phyloP scores from a whole-genome alignment of 2,329 filamentous ascomycete species.

The Xylariaceae sp. region DNA sequence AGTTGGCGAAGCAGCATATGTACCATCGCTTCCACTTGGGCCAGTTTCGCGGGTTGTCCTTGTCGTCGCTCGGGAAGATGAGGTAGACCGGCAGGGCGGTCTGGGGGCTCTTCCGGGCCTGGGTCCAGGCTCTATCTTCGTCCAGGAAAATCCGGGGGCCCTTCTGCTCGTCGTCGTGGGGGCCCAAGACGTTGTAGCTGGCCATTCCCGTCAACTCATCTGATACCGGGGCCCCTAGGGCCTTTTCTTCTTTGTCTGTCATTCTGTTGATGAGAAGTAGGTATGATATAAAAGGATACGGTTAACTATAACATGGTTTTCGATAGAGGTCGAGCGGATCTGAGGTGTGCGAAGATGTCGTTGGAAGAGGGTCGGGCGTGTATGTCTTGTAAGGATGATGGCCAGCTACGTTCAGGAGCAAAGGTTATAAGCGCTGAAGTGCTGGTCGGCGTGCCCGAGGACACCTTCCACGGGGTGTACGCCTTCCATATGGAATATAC shows the following conservation, averaged over 20 bases:
- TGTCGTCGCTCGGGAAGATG: background rate
- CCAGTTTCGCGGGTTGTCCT: conserved; percentile 1
- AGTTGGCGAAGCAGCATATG: conserved; percentile 1
- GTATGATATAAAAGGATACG: too few relatives aligned
- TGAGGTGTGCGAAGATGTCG: too few relatives aligned
- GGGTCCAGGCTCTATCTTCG: background rate
- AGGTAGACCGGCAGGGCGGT: background rate
- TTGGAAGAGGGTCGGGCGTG: too few relatives aligned
- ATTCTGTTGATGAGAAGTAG: too few relatives aligned
- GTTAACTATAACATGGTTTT: too few relatives aligned
- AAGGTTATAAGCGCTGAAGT: too few relatives aligned
- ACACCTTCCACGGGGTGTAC: too few relatives aligned
- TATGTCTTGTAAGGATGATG: too few relatives aligned
- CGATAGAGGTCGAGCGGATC: too few relatives aligned
- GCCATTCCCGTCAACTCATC: background rate
- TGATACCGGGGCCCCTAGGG: background rate
- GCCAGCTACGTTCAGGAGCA: too few relatives aligned
- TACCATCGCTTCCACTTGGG: conserved; percentile 1
- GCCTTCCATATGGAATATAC: too few relatives aligned
- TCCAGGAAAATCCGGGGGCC: background rate
- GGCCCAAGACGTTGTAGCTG: background rate
- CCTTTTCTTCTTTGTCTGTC: background rate
- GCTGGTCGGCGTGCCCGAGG: too few relatives aligned
- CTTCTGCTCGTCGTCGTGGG: background rate
- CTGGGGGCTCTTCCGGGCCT: background rate